Conservation (phyloP, 352 stramenopile species). For the Globisporangium apiculatum region DNA sequence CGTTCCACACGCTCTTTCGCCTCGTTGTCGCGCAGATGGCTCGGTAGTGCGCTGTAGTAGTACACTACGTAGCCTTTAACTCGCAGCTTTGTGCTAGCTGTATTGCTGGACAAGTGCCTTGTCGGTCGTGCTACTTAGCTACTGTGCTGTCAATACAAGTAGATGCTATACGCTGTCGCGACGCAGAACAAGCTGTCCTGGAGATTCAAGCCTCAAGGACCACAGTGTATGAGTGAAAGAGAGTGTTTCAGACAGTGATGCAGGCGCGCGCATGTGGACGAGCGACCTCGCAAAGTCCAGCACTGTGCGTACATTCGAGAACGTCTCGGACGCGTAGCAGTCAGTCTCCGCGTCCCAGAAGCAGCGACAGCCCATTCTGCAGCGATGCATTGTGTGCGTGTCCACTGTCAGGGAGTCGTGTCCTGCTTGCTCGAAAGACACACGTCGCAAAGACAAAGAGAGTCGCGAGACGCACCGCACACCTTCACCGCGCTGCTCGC, state of each 20-base stretch:
- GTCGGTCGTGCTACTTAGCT: not conserved
- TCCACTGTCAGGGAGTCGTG: too few relatives aligned
- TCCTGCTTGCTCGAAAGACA: too few relatives aligned
- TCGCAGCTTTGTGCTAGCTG: too few relatives aligned
- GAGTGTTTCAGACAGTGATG: not conserved
- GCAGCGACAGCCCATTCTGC: slow-evolving; percentile 84
- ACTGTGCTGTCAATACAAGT: slow-evolving; percentile 59
- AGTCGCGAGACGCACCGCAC: slow-evolving; percentile 32
- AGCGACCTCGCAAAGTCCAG: not conserved
- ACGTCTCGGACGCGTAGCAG: slow-evolving; percentile 86
- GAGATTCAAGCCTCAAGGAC: not conserved
- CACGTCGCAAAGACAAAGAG: too few relatives aligned
- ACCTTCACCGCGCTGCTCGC: slow-evolving; percentile 83
- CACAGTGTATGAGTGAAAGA: not conserved
- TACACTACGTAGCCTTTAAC: too few relatives aligned
- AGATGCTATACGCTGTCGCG: slow-evolving; percentile 83
- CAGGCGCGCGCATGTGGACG: too few relatives aligned
- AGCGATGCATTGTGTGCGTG: not conserved
- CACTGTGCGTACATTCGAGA: slow-evolving; percentile 59
- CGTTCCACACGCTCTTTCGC: slow-evolving; percentile 80
- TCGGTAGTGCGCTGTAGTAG: slow-evolving; percentile 8
- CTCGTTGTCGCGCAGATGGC: slow-evolving; percentile 39
- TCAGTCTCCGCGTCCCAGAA: slow-evolving; percentile 89
- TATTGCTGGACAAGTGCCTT: too few relatives aligned
- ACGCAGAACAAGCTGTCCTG: slow-evolving; percentile 89